These are phyloP conservation scores for Clonostachys solani DNA, from an alignment of 2,329 filamentous ascomycete species.

Conservation along the genomic window DNA sequence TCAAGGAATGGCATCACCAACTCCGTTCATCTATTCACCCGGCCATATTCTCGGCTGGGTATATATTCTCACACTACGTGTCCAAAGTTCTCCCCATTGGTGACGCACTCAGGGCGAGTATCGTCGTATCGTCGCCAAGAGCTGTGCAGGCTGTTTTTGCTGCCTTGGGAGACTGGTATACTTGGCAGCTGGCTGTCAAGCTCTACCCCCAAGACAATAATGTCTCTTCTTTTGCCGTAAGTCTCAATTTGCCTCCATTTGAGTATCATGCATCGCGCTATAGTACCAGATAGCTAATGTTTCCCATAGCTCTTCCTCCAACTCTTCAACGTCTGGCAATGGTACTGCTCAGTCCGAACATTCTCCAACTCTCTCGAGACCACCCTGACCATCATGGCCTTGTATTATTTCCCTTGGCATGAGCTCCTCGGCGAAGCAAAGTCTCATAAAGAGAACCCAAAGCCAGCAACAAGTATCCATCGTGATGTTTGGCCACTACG, in stretches of 20 bases:
- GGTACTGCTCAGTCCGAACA: slow-evolving; percentile 90
- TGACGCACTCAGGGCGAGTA: slow-evolving; percentile 52
- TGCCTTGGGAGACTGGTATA: slow-evolving; percentile 77
- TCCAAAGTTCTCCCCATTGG: slow-evolving; percentile 50
- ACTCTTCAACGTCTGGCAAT: slow-evolving; percentile 69
- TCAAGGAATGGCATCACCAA: slow-evolving; percentile 85
- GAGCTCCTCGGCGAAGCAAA: slow-evolving; percentile 50
- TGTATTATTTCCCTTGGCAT: slow-evolving; percentile 85
- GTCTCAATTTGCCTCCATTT: slow-evolving; percentile 13
- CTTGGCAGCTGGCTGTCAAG: slow-evolving; percentile 73
- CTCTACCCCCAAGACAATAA: slow-evolving; percentile 58
- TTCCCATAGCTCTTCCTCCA: slow-evolving; percentile 26
- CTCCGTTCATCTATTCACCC: slow-evolving; percentile 90
- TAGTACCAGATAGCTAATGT: not conserved
- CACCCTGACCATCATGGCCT: slow-evolving; percentile 74
- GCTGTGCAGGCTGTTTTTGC: slow-evolving; percentile 73
- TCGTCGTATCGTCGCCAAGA: slow-evolving; percentile 71
- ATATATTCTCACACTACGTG: slow-evolving; percentile 56
- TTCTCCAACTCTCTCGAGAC: slow-evolving; percentile 94
- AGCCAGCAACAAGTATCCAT: slow-evolving; percentile 10
- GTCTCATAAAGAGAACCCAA: slow-evolving; percentile 32
- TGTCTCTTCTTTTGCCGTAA: slow-evolving; percentile 66
- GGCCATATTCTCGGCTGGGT: slow-evolving; percentile 75
- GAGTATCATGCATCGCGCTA: no score
- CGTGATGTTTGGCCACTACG: slow-evolving; percentile 27